Percentiles rank a stretch among this genome's conserved stretches.
Conservation (phyloP, 2,329 filamentous ascomycete species). For the Pseudopithomyces maydicus region DNA sequence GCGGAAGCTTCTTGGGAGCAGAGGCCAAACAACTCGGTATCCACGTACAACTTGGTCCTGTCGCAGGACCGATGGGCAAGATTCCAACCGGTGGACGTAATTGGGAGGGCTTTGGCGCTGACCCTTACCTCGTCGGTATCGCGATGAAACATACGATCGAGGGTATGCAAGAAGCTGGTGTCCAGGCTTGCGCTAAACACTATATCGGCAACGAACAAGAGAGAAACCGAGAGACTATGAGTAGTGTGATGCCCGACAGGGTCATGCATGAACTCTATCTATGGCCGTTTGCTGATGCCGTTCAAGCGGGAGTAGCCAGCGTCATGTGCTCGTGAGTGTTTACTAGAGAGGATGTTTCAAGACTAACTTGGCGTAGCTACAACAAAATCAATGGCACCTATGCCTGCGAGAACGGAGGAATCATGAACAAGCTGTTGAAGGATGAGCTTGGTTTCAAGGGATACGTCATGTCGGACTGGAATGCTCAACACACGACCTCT, state of each 20-base stretch:
- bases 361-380: conserved; percentile 25
- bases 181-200: conserved; percentile 52
- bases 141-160: conserved; percentile 50
- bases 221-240: conserved; percentile 50
- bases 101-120: conserved; percentile 56
- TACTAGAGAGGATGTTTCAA: background rate
- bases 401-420: conserved; percentile 55
- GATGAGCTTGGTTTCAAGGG: conserved; percentile 57
- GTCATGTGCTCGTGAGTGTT: conserved; percentile 50
- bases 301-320: conserved; percentile 65
- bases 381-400: conserved; percentile 56
- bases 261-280: conserved; percentile 77
- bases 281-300: conserved; percentile 78
- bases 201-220: conserved; percentile 72
- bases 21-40: conserved; percentile 51
- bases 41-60: conserved; percentile 50
- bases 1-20: conserved; percentile 40
- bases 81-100: conserved; percentile 50
- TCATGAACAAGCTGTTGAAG: conserved; percentile 58
- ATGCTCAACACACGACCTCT: conserved; percentile 53
- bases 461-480: conserved; percentile 54
- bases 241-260: conserved; percentile 70
- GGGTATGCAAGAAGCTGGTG: conserved; percentile 52
- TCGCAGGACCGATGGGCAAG: conserved; percentile 49
- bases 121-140: conserved; percentile 55